Conservation (phyloP, 371 early-diverging fungal species). For the Apophysomyces trapeziformis region DNA sequence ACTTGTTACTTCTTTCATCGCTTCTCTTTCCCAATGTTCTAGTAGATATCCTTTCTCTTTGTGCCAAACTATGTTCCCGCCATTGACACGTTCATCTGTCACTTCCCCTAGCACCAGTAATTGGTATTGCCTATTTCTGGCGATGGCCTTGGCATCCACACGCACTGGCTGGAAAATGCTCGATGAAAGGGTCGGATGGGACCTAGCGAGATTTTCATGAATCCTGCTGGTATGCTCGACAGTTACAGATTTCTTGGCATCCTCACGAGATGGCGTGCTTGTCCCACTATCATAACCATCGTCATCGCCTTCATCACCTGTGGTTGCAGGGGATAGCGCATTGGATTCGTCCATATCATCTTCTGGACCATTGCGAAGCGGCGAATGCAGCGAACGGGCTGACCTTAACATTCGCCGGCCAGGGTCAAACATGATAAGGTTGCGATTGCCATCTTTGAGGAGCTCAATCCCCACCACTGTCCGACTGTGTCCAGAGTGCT, state of each 20-base stretch:
- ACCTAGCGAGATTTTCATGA: neutral
- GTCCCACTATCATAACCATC: slow-evolving; percentile 4
- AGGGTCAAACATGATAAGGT: slow-evolving; percentile 69
- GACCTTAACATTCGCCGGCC: slow-evolving; percentile 41
- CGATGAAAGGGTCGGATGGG: slow-evolving; percentile 12
- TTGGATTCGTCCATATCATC: slow-evolving; percentile 7
- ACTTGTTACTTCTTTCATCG: slow-evolving; percentile 15
- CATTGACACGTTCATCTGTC: neutral
- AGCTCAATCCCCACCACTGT: slow-evolving; percentile 68
- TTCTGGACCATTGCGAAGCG: neutral
- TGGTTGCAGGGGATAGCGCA: neutral
- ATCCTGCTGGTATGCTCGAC: neutral
- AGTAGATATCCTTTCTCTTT: slow-evolving; percentile 7
- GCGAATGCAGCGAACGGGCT: slow-evolving; percentile 1
- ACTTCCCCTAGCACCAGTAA: slow-evolving; percentile 34
- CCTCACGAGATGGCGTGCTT: neutral
- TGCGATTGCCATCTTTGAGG: slow-evolving; percentile 38
- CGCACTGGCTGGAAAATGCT: slow-evolving; percentile 29
- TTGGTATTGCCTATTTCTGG: slow-evolving; percentile 39
- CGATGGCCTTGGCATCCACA: slow-evolving; percentile 34
- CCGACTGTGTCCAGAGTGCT: slow-evolving; percentile 73
- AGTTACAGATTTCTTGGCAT: neutral
- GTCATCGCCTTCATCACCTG: neutral
- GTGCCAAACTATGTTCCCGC: neutral
- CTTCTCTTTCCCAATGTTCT: slow-evolving; percentile 14